phyloP scores from a whole-genome alignment of 2,329 filamentous ascomycete genomes.

The Phialophora expanda region DNA sequence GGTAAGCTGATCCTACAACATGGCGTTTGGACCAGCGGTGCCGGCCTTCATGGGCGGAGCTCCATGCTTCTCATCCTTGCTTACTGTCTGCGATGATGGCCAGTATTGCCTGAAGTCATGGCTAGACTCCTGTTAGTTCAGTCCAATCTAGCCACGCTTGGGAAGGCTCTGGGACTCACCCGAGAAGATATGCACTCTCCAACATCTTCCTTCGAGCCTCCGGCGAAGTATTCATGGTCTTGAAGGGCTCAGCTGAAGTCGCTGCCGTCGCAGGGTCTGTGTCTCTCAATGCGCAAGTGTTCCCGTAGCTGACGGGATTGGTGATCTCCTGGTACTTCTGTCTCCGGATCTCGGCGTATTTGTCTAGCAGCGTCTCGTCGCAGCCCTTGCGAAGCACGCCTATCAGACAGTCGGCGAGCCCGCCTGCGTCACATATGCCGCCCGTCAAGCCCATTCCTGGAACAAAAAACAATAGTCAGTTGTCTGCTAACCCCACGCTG shows the following conservation, averaged over 20 bases:
- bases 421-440: constrained; percentile 67
- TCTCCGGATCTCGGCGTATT: constrained; percentile 49
- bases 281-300: constrained; percentile 25
- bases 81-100: neutral
- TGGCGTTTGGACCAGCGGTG: constrained; percentile 3
- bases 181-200: constrained; percentile 22
- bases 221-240: constrained; percentile 24
- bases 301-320: constrained; percentile 42
- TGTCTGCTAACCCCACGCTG: neutral
- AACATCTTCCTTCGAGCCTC: constrained; percentile 22
- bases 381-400: constrained; percentile 49
- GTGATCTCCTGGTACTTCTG: constrained; percentile 48
- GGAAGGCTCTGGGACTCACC: constrained; percentile 5
- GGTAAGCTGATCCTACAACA: neutral
- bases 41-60: neutral
- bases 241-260: constrained; percentile 18
- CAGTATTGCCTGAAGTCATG: constrained; percentile 14
- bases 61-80: neutral
- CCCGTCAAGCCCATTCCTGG: constrained; percentile 68
- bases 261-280: constrained; percentile 21
- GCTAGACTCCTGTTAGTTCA: neutral
- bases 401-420: constrained; percentile 63
- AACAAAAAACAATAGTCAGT: constrained; percentile 33
- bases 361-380: constrained; percentile 50
- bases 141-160: neutral